Evolutionary conservation across 2,329 filamentous ascomycete species (phyloP).

Genomic region (Phialophora verrucosa): DNA sequence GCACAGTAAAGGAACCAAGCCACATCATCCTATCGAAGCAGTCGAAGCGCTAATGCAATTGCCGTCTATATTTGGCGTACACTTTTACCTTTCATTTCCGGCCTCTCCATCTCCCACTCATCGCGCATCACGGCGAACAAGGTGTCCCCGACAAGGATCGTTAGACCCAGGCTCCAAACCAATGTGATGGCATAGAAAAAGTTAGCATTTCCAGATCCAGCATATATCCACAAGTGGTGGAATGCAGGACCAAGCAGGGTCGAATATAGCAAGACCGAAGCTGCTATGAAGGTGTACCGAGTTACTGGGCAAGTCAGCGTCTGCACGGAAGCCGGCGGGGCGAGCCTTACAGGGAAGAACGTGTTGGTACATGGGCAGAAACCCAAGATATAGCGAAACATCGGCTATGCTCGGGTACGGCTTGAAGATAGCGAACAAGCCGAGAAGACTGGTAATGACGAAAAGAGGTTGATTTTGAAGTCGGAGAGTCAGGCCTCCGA

Average conservation of each 20-base stretch:
- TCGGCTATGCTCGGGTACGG: slow-evolving; percentile 95
- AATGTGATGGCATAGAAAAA: slow-evolving; percentile 99
- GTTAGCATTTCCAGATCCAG: slow-evolving; percentile 95
- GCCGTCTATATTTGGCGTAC: slow-evolving; percentile 73
- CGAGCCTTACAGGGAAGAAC: slow-evolving; percentile 75
- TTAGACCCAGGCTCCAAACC: slow-evolving; percentile 94
- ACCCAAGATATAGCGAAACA: slow-evolving; percentile 80
- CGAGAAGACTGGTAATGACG: slow-evolving; percentile 80
- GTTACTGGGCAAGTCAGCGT: slow-evolving; percentile 66
- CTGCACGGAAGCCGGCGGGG: not conserved
- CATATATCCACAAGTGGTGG: slow-evolving; percentile 97
- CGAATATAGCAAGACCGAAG: slow-evolving; percentile 83
- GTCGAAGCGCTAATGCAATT: slow-evolving; percentile 37
- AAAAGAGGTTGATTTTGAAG: slow-evolving; percentile 85
- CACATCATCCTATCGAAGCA: slow-evolving; percentile 61
- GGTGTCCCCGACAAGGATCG: slow-evolving; percentile 83
- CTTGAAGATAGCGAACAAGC: slow-evolving; percentile 93
- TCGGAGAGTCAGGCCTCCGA: slow-evolving; percentile 81
- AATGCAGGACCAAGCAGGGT: slow-evolving; percentile 91
- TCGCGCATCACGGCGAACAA: slow-evolving; percentile 88
- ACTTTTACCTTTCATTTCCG: slow-evolving; percentile 87
- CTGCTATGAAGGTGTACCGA: slow-evolving; percentile 88
- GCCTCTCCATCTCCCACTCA: slow-evolving; percentile 90
- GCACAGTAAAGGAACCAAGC: slow-evolving; percentile 55
- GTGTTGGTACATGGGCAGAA: slow-evolving; percentile 87